phyloP scores from a whole-genome alignment of 495 filamentous ascomycete species.

The Penicillium herquei region DNA sequence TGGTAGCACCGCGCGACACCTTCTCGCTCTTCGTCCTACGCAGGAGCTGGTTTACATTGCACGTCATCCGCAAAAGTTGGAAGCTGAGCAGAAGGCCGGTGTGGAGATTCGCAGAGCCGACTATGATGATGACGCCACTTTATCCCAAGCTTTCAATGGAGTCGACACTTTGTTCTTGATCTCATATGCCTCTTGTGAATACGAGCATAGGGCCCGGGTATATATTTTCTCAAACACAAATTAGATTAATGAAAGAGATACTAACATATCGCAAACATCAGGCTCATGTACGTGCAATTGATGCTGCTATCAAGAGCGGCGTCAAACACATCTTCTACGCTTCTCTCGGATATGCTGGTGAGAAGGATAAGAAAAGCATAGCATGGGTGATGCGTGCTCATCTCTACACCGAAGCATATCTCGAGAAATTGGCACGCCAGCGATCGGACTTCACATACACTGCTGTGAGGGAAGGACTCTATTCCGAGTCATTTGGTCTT shows the following conservation, averaged over 20 bases:
- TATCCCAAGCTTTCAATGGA: constrained; percentile 36
- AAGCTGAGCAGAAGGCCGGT: constrained; percentile 21
- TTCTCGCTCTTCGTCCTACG: constrained; percentile 36
- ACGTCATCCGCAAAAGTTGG: constrained; percentile 42
- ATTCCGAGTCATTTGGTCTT: constrained; percentile 66
- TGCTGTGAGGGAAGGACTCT: constrained; percentile 60
- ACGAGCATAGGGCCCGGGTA: constrained; percentile 35
- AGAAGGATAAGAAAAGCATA: constrained; percentile 39
- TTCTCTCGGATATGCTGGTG: constrained; percentile 57
- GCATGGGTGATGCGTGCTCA: constrained; percentile 70
- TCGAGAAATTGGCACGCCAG: no score
- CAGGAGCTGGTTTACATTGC: constrained; percentile 43
- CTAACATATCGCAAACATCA: constrained; percentile 12
- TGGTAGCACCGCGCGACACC: constrained; percentile 44
- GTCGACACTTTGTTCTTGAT: constrained; percentile 38
- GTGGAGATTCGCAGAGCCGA: constrained; percentile 36
- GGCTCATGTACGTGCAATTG: constrained; percentile 53
- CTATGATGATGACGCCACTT: constrained; percentile 31
- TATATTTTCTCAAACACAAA: no score
- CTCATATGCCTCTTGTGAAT: constrained; percentile 43
- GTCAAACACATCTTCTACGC: constrained; percentile 68
- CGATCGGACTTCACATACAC: constrained; percentile 46
- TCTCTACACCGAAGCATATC: constrained; percentile 58
- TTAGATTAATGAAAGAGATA: not conserved
- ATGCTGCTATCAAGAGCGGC: constrained; percentile 54